Percentiles rank a stretch among this genome's conserved stretches.
phyloP scores from a whole-genome alignment of 768 basidiomycete genomes.

The Asterophora parasitica region DNA sequence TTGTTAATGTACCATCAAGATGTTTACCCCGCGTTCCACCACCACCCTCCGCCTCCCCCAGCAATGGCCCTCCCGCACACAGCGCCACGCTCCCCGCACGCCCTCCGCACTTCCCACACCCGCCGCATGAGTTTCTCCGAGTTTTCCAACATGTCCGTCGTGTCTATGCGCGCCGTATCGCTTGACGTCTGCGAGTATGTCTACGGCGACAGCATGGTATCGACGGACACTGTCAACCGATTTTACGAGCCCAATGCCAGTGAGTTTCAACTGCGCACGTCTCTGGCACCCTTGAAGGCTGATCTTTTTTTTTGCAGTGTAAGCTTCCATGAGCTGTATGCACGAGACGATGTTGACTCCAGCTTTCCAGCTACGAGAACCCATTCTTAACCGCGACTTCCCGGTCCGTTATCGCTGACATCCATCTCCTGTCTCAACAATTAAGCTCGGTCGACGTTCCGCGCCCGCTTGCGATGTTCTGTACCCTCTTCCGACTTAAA shows the following conservation, averaged over 20 bases:
- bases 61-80: not conserved
- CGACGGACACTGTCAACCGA: slow-evolving; percentile 49
- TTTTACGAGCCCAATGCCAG: slow-evolving; percentile 73
- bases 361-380: slow-evolving; percentile 62
- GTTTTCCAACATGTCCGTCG: slow-evolving; percentile 29
- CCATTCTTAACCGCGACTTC: slow-evolving; percentile 74
- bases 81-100: not conserved
- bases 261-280: slow-evolving; percentile 25
- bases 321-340: slow-evolving; percentile 21
- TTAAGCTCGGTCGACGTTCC: slow-evolving; percentile 63
- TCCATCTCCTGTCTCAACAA: slow-evolving; percentile 57
- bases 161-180: slow-evolving; percentile 51
- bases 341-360: slow-evolving; percentile 3
- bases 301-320: slow-evolving; percentile 29
- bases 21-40: not conserved
- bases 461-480: slow-evolving; percentile 57
- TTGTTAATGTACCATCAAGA: not conserved
- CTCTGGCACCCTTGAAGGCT: slow-evolving; percentile 3
- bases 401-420: slow-evolving; percentile 65
- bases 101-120: slow-evolving; percentile 1
- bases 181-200: slow-evolving; percentile 68
- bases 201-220: slow-evolving; percentile 51
- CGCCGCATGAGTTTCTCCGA: slow-evolving; percentile 9
- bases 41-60: not conserved
- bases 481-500: slow-evolving; percentile 45